Base-by-base conservation (phyloP, 1,284 basidiomycete genomes). In the Moesziomyces globuligerus region DNA sequence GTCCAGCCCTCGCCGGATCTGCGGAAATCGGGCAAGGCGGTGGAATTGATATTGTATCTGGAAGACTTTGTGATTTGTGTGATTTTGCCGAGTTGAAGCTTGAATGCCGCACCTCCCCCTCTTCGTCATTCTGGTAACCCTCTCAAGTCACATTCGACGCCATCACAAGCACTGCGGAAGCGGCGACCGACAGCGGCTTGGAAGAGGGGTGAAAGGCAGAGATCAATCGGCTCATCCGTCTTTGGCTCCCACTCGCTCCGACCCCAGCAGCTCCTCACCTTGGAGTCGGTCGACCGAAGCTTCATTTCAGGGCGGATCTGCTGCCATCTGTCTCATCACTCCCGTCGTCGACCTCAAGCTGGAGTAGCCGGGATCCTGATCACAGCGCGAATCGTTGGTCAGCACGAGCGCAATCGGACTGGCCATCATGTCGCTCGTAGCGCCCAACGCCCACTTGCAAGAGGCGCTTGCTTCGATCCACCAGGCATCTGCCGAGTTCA, bases 401-500 rank as follows among this genome's bases (percentile, higher is more conserved):
- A n/a, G n/a, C n/a, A n/a, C n/a, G 32, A 34, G 32, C 6, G 15
- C 32, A 17, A 7, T 6, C 15, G 17, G 5, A 17, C 15, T 6
- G 11, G n/a, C 21, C 47, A 47, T 21, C 48, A 65, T 65, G 68
- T 58, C 64, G 25, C 61, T 75, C 38, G 58, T 76, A 17, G 48
- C 68, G 20, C 24, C 74, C 10, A 61, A 44, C n/a, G 46, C 41
- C 47, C 72, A 77, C 57, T 48, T 75, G 40, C 49, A 74, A 40
- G 56, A 71, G 44, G 72, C 68, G 23, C 50, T 76, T n/a, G 48
- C 48, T 40, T 62, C 64, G 10, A 67, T 77, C 39, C 61, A 68
- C n/a, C 66, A 73, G 21, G 75, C 75, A 11, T 64, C 74, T 2
- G 36, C 47, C 21, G 58, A 69, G 18, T 78, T 76, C 56, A 62